Conservation (phyloP, 768 basidiomycete genomes). For the Sarcodon aspratus region DNA sequence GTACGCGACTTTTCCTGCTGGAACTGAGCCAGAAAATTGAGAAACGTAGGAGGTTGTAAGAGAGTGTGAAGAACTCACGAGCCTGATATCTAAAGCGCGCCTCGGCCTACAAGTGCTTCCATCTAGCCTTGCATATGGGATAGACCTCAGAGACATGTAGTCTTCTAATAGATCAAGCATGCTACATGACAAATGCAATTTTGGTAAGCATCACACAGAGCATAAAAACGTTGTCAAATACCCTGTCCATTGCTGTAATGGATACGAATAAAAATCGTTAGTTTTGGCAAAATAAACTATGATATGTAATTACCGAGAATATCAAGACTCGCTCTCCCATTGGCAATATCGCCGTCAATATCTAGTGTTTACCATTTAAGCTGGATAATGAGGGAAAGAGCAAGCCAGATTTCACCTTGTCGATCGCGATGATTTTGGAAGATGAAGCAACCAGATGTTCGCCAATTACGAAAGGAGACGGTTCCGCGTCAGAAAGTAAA, state of each 20-base stretch:
- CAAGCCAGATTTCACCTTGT: slow-evolving; percentile 24
- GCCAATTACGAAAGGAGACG: slow-evolving; percentile 36
- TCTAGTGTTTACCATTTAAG: background rate
- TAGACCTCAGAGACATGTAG: slow-evolving; percentile 45
- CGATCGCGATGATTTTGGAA: slow-evolving; percentile 43
- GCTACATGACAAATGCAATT: slow-evolving; percentile 15
- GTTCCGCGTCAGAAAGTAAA: slow-evolving; percentile 34
- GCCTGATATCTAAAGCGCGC: slow-evolving; percentile 43
- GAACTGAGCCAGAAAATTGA: slow-evolving; percentile 25
- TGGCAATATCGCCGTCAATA: slow-evolving; percentile 42
- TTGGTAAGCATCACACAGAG: background rate
- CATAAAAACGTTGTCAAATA: slow-evolving; percentile 7
- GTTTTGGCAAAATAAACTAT: background rate
- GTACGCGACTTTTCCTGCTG: slow-evolving; percentile 47
- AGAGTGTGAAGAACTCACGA: slow-evolving; percentile 23
- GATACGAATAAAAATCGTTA: slow-evolving; percentile 2
- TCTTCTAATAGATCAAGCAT: slow-evolving; percentile 67
- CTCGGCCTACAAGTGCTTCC: slow-evolving; percentile 41
- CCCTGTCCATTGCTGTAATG: slow-evolving; percentile 48
- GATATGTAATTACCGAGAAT: slow-evolving; percentile 35
- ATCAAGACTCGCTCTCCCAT: slow-evolving; percentile 56
- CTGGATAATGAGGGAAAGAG: too few species aligned
- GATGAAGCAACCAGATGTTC: slow-evolving; percentile 48
- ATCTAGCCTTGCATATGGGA: slow-evolving; percentile 52
- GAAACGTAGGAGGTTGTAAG: background rate